phyloP scores from a whole-genome alignment of 2,329 filamentous ascomycete species.

The Ophiostoma ulmi region DNA sequence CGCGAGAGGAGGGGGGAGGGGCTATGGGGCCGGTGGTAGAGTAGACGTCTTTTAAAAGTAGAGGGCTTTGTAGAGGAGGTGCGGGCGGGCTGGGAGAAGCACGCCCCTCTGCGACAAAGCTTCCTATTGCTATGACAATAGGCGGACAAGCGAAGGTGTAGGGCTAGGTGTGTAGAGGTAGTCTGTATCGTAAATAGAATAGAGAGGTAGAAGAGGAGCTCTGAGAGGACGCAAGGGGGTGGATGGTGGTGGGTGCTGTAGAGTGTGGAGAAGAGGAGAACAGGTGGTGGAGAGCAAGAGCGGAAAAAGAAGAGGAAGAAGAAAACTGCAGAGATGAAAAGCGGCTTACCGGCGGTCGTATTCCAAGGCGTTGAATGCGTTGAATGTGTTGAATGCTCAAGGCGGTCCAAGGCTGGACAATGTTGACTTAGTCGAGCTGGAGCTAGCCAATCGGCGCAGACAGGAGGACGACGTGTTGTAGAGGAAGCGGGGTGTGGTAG shows the following conservation, averaged over 20 bases:
- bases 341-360: neutral
- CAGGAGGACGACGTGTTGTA: constrained; percentile 18
- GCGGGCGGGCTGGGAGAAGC: neutral
- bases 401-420: constrained; percentile 4
- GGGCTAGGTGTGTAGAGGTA: neutral
- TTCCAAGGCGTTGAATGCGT: neutral
- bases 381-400: neutral
- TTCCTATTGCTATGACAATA: neutral
- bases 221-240: neutral
- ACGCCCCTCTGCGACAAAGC: neutral
- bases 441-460: constrained; percentile 21
- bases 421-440: constrained; percentile 10
- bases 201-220: neutral
- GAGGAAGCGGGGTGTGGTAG: neutral
- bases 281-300: constrained; percentile 1
- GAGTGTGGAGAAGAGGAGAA: constrained; percentile 18
- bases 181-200: neutral
- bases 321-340: neutral
- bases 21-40: neutral
- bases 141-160: neutral
- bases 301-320: neutral
- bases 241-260: constrained; percentile 13
- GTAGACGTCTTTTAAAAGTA: neutral
- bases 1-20: neutral
- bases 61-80: neutral